Base-by-base conservation (phyloP, 129 eudicot species). In the Saussurea involucrata region DNA sequence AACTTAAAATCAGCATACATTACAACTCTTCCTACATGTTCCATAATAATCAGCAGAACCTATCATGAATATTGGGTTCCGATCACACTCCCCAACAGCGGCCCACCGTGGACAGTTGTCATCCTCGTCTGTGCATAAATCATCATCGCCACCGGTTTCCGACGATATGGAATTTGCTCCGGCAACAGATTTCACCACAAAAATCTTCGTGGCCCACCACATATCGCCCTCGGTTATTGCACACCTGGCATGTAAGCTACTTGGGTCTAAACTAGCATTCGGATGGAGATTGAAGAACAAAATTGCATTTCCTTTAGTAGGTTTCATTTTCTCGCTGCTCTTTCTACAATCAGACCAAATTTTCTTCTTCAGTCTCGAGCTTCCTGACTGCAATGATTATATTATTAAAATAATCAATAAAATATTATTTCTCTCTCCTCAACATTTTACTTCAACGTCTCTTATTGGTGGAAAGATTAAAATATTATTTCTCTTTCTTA, bases 41-140 rank as follows among this genome's bases (percentile, higher is more conserved):
- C 98, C 98, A 37, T 87, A 89, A 66, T 91, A 91, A 77, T 94
- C 98, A 79, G 93, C 85, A 76, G 93, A 85, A 72, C 97, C 98
- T 68, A 91, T 63, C 98, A 94, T 94, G 68, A 80, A 94, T 58
- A 91, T 82, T 0, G 97, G 87, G 68, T 94, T 94, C 73, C 87
- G 86, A 29, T 86, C 75, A 71, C 98, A 94, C 89, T 91, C 98
- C 17, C 98, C 98, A 25, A 66, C 29, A 24, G 90, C 90, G 49
- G 97, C 98, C 98, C 96, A 94, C 8, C 84, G 78, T 58, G 87
- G 80, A 65, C 98, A 94, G 71, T 60, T 89, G 18, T 86, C 93
- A 70, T 94, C 90, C 78, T 94, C 97, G 76, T 94, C 98, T 3
- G 86, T 83, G 77, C 98, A 94, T 60, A 80, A 87, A 73, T 68